These are phyloP conservation scores for Fusarium falciforme DNA, from an alignment of 2,329 filamentous ascomycete species.

Conservation along the genomic window DNA sequence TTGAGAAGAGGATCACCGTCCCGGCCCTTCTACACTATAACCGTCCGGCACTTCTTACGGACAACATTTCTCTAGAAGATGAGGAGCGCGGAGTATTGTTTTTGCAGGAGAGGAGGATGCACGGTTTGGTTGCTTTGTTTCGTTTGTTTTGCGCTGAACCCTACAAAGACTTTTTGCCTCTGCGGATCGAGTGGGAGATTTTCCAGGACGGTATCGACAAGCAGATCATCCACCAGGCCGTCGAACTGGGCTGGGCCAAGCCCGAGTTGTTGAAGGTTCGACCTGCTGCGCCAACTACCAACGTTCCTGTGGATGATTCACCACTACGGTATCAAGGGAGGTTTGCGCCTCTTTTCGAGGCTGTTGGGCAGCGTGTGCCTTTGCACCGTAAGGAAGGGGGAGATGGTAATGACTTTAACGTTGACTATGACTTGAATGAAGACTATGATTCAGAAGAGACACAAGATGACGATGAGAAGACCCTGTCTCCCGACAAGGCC, in stretches of 20 bases:
- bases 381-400: background rate
- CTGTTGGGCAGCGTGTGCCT: background rate
- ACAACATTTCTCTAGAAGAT: conserved; percentile 30
- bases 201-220: conserved; percentile 37
- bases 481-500: background rate
- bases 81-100: conserved; percentile 32
- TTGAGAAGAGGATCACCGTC: conserved; percentile 11
- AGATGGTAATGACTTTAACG: background rate
- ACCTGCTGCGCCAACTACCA: background rate
- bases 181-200: conserved; percentile 41
- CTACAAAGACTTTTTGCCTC: conserved; percentile 36
- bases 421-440: background rate
- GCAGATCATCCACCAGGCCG: conserved; percentile 13
- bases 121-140: conserved; percentile 10
- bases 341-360: background rate
- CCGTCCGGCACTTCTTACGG: conserved; percentile 41
- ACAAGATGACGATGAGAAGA: background rate
- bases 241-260: conserved; percentile 22
- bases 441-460: background rate
- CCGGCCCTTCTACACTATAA: conserved; percentile 19
- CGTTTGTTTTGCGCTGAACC: conserved; percentile 20
- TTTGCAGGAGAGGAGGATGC: conserved; percentile 14
- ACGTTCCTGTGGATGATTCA: background rate
- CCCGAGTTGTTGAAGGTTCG: background rate
- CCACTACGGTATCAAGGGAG: background rate